Evolutionary conservation across 2,329 filamentous ascomycete species (phyloP), one percentile per base, ranked within the genome.

Genomic region (Rhexocercosporidium sp.): DNA sequence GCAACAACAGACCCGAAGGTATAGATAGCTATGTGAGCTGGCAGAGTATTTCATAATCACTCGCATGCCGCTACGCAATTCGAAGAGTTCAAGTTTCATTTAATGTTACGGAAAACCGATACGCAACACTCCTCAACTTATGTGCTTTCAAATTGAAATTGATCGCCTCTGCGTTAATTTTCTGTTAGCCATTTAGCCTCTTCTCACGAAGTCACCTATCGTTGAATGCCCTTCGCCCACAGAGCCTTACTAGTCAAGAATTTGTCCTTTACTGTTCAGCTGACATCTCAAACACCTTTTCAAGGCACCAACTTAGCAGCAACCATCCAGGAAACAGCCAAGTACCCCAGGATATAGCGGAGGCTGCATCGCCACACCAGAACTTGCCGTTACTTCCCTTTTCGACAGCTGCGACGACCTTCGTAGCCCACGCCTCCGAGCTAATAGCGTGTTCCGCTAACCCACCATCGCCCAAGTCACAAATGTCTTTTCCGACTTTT

Each of bases 401-500:
- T 41, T 60, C 57, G 7, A 60, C 57, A 11, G 27, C 57, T 2
- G 11, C 22, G n/a, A 60, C 57, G 20, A 60, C 57, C 41, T 34
- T 60, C 18, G 12, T 27, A 14, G 57, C 57, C 25, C 41, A 60
- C 39, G 41, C 57, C 8, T 46, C 22, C 31, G 57, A 9, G n/a
- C 39, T 46, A 14, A 47, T 64, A 22, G 51, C 67, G 31, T 59
- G 37, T 12, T 25, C 44, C 39, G 62, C 60, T 22, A 65, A 22
- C 12, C 51, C 59, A 14, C 62, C 64, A 46, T 65, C 64, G 11
- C 27, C 22, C 8, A 41, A 41, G 27, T 56, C 31, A 29, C 39
- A 11, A 8, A 69, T 66, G 14, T 65, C 44, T 22, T 69, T 66
- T 16, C 53, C 39, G 25, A 67, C 47, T 4, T 37, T 39, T 16